Evolutionary conservation across 768 basidiomycete species (phyloP).

Genomic region (Daedaleopsis nitida): DNA sequence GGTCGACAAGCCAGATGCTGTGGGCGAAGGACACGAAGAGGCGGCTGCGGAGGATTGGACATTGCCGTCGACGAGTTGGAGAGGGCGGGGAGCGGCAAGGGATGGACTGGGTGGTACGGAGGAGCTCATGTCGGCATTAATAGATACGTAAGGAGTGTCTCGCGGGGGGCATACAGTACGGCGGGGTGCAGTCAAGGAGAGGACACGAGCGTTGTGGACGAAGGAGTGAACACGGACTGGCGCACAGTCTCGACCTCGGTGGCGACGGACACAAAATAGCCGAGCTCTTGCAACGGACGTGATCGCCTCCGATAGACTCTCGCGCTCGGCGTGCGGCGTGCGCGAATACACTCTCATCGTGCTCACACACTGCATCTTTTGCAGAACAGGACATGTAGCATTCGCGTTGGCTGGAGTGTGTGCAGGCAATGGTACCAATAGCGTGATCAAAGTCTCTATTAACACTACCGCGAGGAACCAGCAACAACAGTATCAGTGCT

Average conservation of each 20-base stretch:
- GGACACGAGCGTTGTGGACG: not conserved
- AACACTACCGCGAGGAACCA: slow-evolving; percentile 12
- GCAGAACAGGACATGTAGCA: not conserved
- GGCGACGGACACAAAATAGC: slow-evolving; percentile 4
- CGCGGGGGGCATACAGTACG: not conserved
- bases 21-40: slow-evolving; percentile 29
- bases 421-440: not conserved
- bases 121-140: slow-evolving; percentile 20
- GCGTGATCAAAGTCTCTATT: slow-evolving; percentile 16
- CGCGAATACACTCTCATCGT: not conserved
- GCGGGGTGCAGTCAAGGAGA: not conserved
- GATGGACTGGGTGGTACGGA: slow-evolving; percentile 24
- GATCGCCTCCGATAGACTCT: too few species aligned
- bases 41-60: slow-evolving; percentile 25
- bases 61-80: slow-evolving; percentile 48
- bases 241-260: not conserved
- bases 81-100: slow-evolving; percentile 42
- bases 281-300: slow-evolving; percentile 13
- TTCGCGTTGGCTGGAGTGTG: not conserved
- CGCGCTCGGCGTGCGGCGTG: too few species aligned
- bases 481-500: slow-evolving; percentile 39
- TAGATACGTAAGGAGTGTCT: slow-evolving; percentile 1
- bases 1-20: slow-evolving; percentile 25
- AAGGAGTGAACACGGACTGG: not conserved
- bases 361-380: slow-evolving; percentile 7